Evolutionary conservation across 495 filamentous ascomycete species (phyloP), one percentile per base, ranked within the genome.

Genomic region (Penicillium steckii): DNA sequence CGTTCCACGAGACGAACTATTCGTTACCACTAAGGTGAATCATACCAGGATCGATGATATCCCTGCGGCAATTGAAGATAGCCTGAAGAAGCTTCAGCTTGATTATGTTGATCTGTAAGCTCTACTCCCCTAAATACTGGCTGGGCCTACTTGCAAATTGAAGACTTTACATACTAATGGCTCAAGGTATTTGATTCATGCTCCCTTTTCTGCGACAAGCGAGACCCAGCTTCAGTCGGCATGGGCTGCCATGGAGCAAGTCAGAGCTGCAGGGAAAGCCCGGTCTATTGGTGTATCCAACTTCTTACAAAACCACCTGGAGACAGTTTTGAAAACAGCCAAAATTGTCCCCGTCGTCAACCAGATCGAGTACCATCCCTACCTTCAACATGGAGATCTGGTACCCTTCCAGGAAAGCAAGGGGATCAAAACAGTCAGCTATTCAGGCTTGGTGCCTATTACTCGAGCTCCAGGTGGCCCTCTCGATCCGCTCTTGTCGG

Each of bases 281-380:
- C 81, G 81, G 43, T 84, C 83, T 18, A 95, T 96, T 61, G 91
- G 91, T 10, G 90, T 95, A 3, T 91, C 87, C 53, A 96, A 95
- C 63, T 95, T 83, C 70, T 60, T 88, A 9, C 73, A 82, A 27
- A 65, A 71, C 29, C 80, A 95, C 60, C 73, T 96, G 15, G 81
- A 90, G 59, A 75, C 78, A 2, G 80, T 86, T 30, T 68, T 95
- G 10, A 68, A 82, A 48, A 89, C 83, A 0, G 85, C 87, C 17
- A 83, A 74, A 33, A 63, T 81, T 18, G 64, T 73, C 10, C 91
- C 91, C 0, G 82, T 75, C 2, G 78, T 91, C 59, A 95, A 96
- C 69, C 91, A 95, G 75, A 88, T 95, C 53, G 90, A 96, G 68
- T 93, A 81, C 60, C 88, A 95, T 60, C 87, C 90, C 0, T 95